Evolutionary conservation across 2,329 filamentous ascomycete species (phyloP).

Genomic region (Bipolaris sorokiniana): DNA sequence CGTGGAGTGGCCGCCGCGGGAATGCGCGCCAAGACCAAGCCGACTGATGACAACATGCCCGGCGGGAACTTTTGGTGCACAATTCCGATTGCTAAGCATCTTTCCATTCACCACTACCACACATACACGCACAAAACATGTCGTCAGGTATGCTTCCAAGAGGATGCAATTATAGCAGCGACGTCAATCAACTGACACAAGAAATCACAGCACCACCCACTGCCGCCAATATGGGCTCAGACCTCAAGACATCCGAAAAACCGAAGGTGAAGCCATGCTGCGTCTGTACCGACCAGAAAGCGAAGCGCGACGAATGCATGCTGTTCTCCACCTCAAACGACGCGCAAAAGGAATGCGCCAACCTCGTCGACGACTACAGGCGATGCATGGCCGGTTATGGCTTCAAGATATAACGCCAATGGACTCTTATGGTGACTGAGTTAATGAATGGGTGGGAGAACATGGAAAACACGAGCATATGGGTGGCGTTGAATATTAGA

Average conservation of each 20-base stretch:
- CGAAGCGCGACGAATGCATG: slow-evolving; percentile 96
- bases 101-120: slow-evolving; percentile 20
- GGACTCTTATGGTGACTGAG: slow-evolving; percentile 9
- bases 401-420: slow-evolving; percentile 65
- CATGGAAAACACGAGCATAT: slow-evolving; percentile 44
- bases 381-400: slow-evolving; percentile 92
- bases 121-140: slow-evolving; percentile 37
- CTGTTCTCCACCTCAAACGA: slow-evolving; percentile 88
- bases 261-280: slow-evolving; percentile 80
- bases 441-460: slow-evolving; percentile 1
- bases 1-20: slow-evolving; percentile 20
- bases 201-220: slow-evolving; percentile 33
- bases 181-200: slow-evolving; percentile 14
- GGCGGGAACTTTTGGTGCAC: slow-evolving; percentile 12
- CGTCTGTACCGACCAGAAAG: slow-evolving; percentile 95
- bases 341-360: slow-evolving; percentile 81
- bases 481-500: slow-evolving; percentile 39
- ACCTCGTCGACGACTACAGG: slow-evolving; percentile 83
- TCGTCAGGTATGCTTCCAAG: slow-evolving; percentile 39
- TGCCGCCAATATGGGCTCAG: slow-evolving; percentile 54
- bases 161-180: not conserved
- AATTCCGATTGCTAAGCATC: slow-evolving; percentile 37
- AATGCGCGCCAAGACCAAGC: slow-evolving; percentile 31
- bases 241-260: slow-evolving; percentile 54
- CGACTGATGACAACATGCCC: slow-evolving; percentile 28